These are phyloP conservation scores for Parastagonospora avenae DNA, from an alignment of 2,329 filamentous ascomycete species.

Conservation along the genomic window DNA sequence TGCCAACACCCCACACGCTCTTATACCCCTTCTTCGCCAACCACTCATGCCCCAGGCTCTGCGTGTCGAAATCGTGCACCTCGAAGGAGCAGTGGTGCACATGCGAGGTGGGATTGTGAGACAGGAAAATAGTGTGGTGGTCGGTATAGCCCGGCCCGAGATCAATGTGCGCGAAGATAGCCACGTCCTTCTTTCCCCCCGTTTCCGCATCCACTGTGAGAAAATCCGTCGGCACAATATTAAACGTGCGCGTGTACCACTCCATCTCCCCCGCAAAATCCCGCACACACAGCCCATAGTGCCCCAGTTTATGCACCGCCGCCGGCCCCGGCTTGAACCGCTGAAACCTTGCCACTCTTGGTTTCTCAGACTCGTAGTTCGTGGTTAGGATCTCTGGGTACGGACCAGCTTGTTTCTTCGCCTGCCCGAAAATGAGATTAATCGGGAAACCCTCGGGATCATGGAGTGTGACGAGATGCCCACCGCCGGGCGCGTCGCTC, in stretches of 20 bases:
- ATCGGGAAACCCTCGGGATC: conserved; percentile 63
- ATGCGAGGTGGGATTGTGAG: conserved; percentile 49
- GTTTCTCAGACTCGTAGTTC: conserved; percentile 52
- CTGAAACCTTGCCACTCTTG: conserved; percentile 56
- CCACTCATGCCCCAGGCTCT: conserved; percentile 73
- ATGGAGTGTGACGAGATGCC: conserved; percentile 53
- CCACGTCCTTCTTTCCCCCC: conserved; percentile 42
- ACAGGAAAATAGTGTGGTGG: conserved; percentile 63
- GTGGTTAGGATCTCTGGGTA: conserved; percentile 56
- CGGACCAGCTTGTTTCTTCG: conserved; percentile 49
- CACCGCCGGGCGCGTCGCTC: conserved; percentile 59
- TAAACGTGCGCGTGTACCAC: conserved; percentile 56
- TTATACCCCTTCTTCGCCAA: conserved; percentile 66
- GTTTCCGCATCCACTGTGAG: conserved; percentile 38
- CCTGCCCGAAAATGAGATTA: conserved; percentile 63
- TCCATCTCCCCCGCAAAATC: conserved; percentile 45
- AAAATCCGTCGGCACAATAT: conserved; percentile 55
- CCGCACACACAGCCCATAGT: conserved; percentile 52
- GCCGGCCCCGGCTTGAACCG: conserved; percentile 59
- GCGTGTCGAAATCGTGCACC: conserved; percentile 71
- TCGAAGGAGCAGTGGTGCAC: conserved; percentile 74
- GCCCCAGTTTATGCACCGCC: conserved; percentile 57
- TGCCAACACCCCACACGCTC: conserved; percentile 72
- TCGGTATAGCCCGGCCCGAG: conserved; percentile 56
- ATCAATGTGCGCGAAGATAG: conserved; percentile 62